These are phyloP conservation scores for Aspergillus carlsbadensis DNA, from an alignment of 495 filamentous ascomycete genomes.

Conservation along the genomic window DNA sequence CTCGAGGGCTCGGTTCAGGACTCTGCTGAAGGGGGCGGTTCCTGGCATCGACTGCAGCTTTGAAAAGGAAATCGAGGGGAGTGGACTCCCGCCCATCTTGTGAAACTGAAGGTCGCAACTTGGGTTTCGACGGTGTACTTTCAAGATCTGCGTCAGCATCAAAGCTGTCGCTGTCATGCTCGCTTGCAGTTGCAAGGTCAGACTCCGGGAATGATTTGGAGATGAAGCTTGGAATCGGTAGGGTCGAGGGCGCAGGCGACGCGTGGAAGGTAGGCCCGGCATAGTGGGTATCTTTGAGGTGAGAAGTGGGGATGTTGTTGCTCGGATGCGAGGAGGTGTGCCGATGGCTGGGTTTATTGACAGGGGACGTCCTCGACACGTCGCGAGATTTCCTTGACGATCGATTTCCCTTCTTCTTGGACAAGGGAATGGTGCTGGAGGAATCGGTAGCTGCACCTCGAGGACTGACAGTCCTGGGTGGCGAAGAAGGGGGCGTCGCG, in stretches of 20 bases:
- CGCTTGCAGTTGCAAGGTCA: constrained; percentile 35
- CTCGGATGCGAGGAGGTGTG: constrained; percentile 32
- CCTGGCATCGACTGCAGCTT: constrained; percentile 71
- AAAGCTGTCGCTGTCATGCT: constrained; percentile 38
- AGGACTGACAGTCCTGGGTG: constrained; percentile 39
- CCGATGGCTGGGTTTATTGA: constrained; percentile 27
- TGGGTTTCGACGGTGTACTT: constrained; percentile 44
- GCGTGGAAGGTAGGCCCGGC: constrained; percentile 95
- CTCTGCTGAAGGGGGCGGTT: constrained; percentile 38
- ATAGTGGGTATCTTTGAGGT: constrained; percentile 60
- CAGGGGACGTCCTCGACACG: constrained; percentile 26
- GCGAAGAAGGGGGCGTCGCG: constrained; percentile 47
- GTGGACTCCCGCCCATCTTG: constrained; percentile 57
- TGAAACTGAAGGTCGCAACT: constrained; percentile 23
- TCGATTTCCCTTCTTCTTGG: constrained; percentile 41
- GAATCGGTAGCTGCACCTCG: constrained; percentile 33
- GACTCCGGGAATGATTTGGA: constrained; percentile 73
- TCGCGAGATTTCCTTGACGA: constrained; percentile 41
- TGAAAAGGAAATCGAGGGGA: constrained; percentile 85
- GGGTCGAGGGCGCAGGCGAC: constrained; percentile 87
- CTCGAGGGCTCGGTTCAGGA: constrained; percentile 40
- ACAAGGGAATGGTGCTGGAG: constrained; percentile 28
- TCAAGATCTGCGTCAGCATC: constrained; percentile 36
- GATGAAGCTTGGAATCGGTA: constrained; percentile 90
- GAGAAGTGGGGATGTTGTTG: constrained; percentile 45